Base-by-base conservation (phyloP, 1,284 basidiomycete genomes). In the Puccinia triticina region DNA sequence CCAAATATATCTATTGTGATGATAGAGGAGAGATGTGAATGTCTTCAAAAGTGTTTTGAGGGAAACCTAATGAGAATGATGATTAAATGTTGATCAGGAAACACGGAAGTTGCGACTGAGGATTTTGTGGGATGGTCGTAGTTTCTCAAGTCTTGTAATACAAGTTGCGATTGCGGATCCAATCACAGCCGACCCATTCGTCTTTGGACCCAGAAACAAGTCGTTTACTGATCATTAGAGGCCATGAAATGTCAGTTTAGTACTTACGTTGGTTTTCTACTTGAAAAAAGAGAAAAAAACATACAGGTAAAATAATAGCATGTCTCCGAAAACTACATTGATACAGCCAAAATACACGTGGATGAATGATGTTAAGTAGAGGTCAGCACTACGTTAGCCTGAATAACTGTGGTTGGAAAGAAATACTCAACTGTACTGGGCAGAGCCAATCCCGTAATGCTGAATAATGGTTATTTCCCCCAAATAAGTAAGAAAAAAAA, bases 301-400 rank as follows among this genome's bases (percentile, higher is more conserved):
- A 23, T 72, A 80, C 78, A 80, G 59, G 64, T 80, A 80, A 73
- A 80, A 80, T 29, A 80, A 80, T 16, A 80, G 12, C 78, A 80
- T 80, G 55, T 80, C 78, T 57, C 78, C 78, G 57, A 80, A 80
- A 64, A 80, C 78, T 80, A n/a, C 1, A 66, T 10, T 4, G 14
- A 23, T 26, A 11, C 0, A 21, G 14, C 23, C 26, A 55, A 72
- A 26, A 29, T 46, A 16, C 2, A 46, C 29, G 11, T 5, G 29
- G 32, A 32, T 4, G 29, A n/a, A 53, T 57, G 5, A 16, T 75
- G 53, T 23, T 14, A 50, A 67, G 18, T 46, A 76, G 48, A 26
- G 59, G 18, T 26, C 0, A 71, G 32, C 34, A 40, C 55, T 50
- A 10, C 48, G 16, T 7, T 16, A 34, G 46, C 21, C 18, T 66